Conservation (phyloP, 2,329 filamentous ascomycete genomes). For the Dichotomopilus funicola region DNA sequence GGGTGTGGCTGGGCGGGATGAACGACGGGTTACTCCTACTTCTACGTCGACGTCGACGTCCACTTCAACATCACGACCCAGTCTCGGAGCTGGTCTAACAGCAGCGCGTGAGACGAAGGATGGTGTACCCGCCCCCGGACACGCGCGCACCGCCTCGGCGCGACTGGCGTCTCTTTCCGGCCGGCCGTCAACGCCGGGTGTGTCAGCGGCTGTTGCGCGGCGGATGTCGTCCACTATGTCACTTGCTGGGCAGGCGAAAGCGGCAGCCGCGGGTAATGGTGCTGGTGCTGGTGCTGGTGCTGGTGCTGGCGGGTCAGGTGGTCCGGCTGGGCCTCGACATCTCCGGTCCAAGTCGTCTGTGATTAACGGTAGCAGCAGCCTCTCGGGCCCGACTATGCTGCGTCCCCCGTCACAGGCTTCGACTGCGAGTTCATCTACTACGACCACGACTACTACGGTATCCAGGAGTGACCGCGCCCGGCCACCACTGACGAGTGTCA, state of each 20-base stretch:
- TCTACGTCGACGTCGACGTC: neutral
- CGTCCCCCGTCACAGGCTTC: constrained; percentile 28
- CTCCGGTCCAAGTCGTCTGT: constrained; percentile 37
- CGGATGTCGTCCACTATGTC: too few relatives aligned
- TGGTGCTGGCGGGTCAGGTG: too few relatives aligned
- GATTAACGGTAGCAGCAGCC: constrained; percentile 23
- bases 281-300: too few relatives aligned
- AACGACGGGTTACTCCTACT: too few relatives aligned
- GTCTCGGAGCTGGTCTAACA: too few relatives aligned
- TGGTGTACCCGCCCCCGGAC: too few relatives aligned
- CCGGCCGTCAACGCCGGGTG: neutral
- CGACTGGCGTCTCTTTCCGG: too few relatives aligned
- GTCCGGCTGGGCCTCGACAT: constrained; percentile 25
- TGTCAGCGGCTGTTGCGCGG: neutral
- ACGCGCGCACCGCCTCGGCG: too few relatives aligned
- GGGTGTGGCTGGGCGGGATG: too few relatives aligned
- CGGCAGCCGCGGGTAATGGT: too few relatives aligned
- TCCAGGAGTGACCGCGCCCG: constrained; percentile 10
- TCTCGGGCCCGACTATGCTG: constrained; percentile 34
- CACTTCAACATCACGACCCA: neutral
- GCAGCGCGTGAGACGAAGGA: too few relatives aligned
- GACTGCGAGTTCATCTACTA: constrained; percentile 12
- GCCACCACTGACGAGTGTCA: constrained; percentile 14
- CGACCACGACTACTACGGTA: neutral
- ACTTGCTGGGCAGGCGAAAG: too few relatives aligned